Conservation (phyloP, 2,329 filamentous ascomycete genomes). For the Mycosphaerelloides madeirae region DNA sequence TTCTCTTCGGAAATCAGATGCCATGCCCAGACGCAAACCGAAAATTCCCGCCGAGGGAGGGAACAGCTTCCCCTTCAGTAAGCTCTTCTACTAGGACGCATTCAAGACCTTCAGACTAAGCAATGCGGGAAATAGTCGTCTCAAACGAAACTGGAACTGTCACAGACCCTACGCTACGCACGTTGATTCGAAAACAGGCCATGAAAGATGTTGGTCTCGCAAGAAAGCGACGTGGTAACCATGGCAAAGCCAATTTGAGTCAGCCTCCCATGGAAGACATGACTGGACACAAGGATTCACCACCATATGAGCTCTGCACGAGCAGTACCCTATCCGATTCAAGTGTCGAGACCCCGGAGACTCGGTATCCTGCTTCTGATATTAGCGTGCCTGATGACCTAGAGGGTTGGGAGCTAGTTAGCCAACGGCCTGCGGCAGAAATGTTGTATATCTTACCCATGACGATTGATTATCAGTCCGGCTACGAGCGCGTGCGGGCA, state of each 20-base stretch:
- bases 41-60: not conserved
- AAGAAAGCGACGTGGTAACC: constrained; percentile 15
- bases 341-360: too few species aligned
- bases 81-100: not conserved
- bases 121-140: constrained; percentile 7
- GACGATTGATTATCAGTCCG: constrained; percentile 2
- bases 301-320: too few species aligned
- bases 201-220: constrained; percentile 37
- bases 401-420: too few species aligned
- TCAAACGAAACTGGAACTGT: constrained; percentile 22
- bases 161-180: constrained; percentile 21
- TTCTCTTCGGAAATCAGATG: too few species aligned
- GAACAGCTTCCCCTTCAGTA: not conserved
- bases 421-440: too few species aligned
- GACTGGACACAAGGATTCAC: constrained; percentile 17
- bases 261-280: not conserved
- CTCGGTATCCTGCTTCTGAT: too few species aligned
- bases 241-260: not conserved
- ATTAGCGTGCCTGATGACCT: too few species aligned
- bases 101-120: too few species aligned
- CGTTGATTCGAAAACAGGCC: constrained; percentile 36
- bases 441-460: too few species aligned
- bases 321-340: too few species aligned
- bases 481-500: constrained; percentile 15
- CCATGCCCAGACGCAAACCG: too few species aligned